phyloP scores from a whole-genome alignment of 495 filamentous ascomycete species.

The Tuber magnatum region DNA sequence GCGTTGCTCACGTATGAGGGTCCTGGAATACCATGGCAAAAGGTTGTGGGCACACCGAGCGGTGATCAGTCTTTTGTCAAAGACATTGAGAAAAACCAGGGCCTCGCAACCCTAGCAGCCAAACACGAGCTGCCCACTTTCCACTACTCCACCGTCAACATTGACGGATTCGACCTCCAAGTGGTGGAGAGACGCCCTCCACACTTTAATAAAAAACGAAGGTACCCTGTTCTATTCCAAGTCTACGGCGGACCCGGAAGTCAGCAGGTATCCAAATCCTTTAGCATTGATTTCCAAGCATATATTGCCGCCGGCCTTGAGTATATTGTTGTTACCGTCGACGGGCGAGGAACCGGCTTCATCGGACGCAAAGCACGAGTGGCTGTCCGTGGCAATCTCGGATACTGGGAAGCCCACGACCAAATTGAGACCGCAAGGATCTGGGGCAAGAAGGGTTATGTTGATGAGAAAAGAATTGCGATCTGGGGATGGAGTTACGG shows the following conservation, averaged over 20 bases:
- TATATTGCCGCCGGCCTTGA: constrained; percentile 79
- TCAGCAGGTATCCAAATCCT: constrained; percentile 74
- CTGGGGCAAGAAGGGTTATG: constrained; percentile 74
- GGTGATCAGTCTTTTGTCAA: constrained; percentile 53
- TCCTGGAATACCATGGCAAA: constrained; percentile 84
- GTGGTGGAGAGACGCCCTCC: constrained; percentile 85
- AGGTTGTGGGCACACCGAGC: constrained; percentile 73
- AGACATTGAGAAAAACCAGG: constrained; percentile 68
- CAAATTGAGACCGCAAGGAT: constrained; percentile 87
- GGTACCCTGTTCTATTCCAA: constrained; percentile 89
- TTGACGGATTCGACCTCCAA: constrained; percentile 72
- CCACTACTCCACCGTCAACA: constrained; percentile 74
- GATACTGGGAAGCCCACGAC: constrained; percentile 75
- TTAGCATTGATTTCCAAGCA: constrained; percentile 80
- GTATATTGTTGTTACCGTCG: constrained; percentile 94
- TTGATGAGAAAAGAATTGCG: constrained; percentile 71
- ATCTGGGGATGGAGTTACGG: constrained; percentile 99
- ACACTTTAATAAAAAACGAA: constrained; percentile 75
- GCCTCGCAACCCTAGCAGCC: constrained; percentile 59
- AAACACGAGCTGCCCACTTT: constrained; percentile 76
- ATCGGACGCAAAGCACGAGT: constrained; percentile 78
- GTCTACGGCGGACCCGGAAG: constrained; percentile 89
- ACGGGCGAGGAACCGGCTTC: constrained; percentile 86
- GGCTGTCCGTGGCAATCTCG: constrained; percentile 73
- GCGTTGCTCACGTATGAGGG: constrained; percentile 75